Evolutionary conservation across 1,139 yeast genomes (phyloP), one percentile per base, ranked within the genome.

Genomic region (Suhomyces maxii): DNA sequence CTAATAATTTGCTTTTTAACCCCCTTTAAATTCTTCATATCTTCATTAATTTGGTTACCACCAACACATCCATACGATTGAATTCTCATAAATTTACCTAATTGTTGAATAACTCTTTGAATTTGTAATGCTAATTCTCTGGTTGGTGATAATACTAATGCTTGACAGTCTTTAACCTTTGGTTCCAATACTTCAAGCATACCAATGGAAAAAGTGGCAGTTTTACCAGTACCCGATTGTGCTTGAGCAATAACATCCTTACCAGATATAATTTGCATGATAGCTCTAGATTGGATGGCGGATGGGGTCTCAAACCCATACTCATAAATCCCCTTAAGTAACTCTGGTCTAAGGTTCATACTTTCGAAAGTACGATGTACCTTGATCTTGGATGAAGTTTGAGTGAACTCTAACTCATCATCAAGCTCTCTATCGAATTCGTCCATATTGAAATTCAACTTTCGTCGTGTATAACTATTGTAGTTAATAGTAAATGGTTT

Each of bases 211-310:
- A 93, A 93, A 0, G 99, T 93, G 18, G 98, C 99, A 0, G 99
- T 93, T 66, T 93, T 93, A 61, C 99, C 99, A 1, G 99, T 93
- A 52, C 99, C 99, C 6, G 97, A 89, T 65, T 93, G 99, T 9
- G 98, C 97, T 68, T 93, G 99, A 23, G 98, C 98, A 50, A 93
- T 89, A 2, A 93, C 88, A 64, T 93, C 99, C 58, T 85, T 80
- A 6, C 97, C 98, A 44, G 85, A 80, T 45, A 91, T 89, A 52
- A 91, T 90, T 61, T 91, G 98, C 70, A 87, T 80, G 47, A 93
- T 93, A 33, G 97, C 99, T 57, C 98, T 76, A 37, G 95, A 88
- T 67, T 93, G 99, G 67, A 93, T 93, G 7, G 97, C 90, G 25
- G 97, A 89, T 13, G 99, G 99, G 8, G 86, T 81, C 67, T 90